Evolutionary conservation across 192 early-diverging fungal genomes (phyloP), one percentile per base, ranked within the genome.

Genomic region (Jimgerdemannia lactiflua): DNA sequence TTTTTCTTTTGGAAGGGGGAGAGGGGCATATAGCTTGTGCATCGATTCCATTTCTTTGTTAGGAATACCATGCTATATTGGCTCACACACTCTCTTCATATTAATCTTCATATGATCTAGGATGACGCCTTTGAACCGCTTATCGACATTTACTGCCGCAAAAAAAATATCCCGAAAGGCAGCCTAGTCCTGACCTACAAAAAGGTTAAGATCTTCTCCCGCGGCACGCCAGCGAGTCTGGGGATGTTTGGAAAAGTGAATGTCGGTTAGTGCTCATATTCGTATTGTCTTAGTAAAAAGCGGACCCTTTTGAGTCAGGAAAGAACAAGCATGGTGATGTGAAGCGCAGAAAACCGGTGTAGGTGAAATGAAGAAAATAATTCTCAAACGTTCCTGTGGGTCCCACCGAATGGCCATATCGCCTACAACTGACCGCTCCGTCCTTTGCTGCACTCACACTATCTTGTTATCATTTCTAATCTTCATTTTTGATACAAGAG

Each of bases 221-320:
- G 77, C 18, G 78, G 77, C 0, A 82, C 80, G 3, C 80, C 80
- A n/a, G 44, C 59, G 9, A 73, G 42, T 11, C 64, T 82, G 4
- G 54, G 71, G 18, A 78, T 75, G 18, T 74, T 77, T 2, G 14
- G 6, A 1, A 11, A 8, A 2, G 59, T 75, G 6, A 71, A 78
- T 10, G 41, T 82, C 10, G 80, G 78, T 44, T 49, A 17, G 42
- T 65, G 2, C 3, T 69, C 14, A 68, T 70, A 18, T 4, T 71
- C 11, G 4, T 19, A 72, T 54, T 43, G n/a, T 42, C 18, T 0
- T 20, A 3, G n/a, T 43, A 4, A 11, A 14, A 59, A 59, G 49
- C 8, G 0, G 14, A 59, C 49, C 49, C 49, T 59, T 59, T 59
- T 59, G 49, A 59, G 49, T 59, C 14, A 59, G 6, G 49, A 14